phyloP scores from a whole-genome alignment of 805 yeast species.

The Candida michaelii region DNA sequence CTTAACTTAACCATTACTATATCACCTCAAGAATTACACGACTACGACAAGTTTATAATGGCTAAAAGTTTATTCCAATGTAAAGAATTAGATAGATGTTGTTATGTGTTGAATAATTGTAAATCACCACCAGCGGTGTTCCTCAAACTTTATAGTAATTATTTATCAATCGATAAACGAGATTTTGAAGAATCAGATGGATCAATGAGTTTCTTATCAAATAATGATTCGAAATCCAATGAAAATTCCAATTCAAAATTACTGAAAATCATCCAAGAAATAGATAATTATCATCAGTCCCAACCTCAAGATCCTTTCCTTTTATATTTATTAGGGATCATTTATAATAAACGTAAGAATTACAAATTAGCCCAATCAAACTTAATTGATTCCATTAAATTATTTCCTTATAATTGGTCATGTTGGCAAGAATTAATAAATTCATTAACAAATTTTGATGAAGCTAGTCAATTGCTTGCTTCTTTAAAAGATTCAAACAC shows the following conservation, averaged over 20 bases:
- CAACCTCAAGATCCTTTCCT: constrained; percentile 55
- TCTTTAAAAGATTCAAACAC: constrained; percentile 37
- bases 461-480: constrained; percentile 46
- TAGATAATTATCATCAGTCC: constrained; percentile 30
- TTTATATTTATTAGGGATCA: constrained; percentile 68
- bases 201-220: constrained; percentile 46
- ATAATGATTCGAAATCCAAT: constrained; percentile 6
- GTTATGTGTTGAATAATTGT: constrained; percentile 54
- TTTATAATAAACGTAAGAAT: constrained; percentile 63
- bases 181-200: constrained; percentile 72
- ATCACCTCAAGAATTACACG: constrained; percentile 18
- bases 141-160: constrained; percentile 65
- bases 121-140: constrained; percentile 55
- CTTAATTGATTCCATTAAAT: constrained; percentile 58
- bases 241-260: constrained; percentile 23
- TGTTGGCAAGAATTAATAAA: constrained; percentile 82
- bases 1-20: constrained; percentile 1
- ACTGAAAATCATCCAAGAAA: constrained; percentile 38
- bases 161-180: constrained; percentile 74
- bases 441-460: constrained; percentile 61
- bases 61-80: constrained; percentile 77
- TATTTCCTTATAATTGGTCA: constrained; percentile 89
- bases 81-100: constrained; percentile 82
- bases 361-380: constrained; percentile 57
- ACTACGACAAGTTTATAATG: constrained; percentile 48